These are phyloP conservation scores for Dothidotthia symphoricarpi DNA, from an alignment of 2,329 filamentous ascomycete genomes.

Conservation along the genomic window DNA sequence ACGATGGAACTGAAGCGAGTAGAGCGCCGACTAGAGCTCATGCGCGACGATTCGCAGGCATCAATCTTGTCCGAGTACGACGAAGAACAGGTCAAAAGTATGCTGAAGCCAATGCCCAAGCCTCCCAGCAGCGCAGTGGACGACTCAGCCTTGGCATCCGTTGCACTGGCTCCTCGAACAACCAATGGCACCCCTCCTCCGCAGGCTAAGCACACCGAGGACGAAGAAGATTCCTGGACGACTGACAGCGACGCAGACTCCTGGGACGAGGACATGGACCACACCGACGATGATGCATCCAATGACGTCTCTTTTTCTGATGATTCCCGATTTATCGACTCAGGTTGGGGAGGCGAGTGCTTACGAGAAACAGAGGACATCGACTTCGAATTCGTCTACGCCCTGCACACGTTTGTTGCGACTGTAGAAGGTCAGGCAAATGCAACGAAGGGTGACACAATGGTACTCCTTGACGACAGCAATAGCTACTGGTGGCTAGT, in stretches of 20 bases:
- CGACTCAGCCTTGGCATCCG: slow-evolving; percentile 14
- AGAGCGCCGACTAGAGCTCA: slow-evolving; percentile 13
- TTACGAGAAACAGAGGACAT: slow-evolving; percentile 97
- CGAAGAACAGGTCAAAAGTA: slow-evolving; percentile 38
- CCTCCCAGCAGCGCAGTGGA: slow-evolving; percentile 27
- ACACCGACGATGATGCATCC: slow-evolving; percentile 57
- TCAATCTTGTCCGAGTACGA: slow-evolving; percentile 35
- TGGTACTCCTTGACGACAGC: slow-evolving; percentile 96
- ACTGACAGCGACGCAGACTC: slow-evolving; percentile 42
- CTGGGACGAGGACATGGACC: slow-evolving; percentile 34
- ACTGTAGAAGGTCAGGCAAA: slow-evolving; percentile 98
- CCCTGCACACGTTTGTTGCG: slow-evolving; percentile 93
- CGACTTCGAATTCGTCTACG: slow-evolving; percentile 99
- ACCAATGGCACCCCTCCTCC: slow-evolving; percentile 14
- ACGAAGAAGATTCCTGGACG: slow-evolving; percentile 33
- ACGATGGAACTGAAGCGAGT: slow-evolving; percentile 11
- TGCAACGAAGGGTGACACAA: slow-evolving; percentile 96
- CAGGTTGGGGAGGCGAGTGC: slow-evolving; percentile 74
- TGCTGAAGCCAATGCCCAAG: slow-evolving; percentile 46
- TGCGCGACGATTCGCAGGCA: slow-evolving; percentile 31
- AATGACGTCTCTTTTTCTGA: slow-evolving; percentile 57
- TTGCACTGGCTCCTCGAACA: slow-evolving; percentile 3
- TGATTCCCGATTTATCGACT: slow-evolving; percentile 65
- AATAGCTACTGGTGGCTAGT: slow-evolving; percentile 99
- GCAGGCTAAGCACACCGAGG: slow-evolving; percentile 2